These are phyloP conservation scores for Grifola frondosa DNA, from an alignment of 1,284 basidiomycete genomes.

Conservation along the genomic window DNA sequence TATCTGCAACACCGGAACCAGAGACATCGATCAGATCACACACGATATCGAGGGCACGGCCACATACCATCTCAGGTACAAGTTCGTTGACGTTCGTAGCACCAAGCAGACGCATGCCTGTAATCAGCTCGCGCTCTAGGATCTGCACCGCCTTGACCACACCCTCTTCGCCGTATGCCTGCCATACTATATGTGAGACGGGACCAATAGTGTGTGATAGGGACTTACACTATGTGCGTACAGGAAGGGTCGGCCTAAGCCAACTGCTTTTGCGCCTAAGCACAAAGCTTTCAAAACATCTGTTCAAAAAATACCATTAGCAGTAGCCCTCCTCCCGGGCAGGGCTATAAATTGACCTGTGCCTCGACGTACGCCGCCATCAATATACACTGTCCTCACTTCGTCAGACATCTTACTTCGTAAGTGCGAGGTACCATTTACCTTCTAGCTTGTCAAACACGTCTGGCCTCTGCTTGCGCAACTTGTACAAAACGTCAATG, in stretches of 20 bases:
- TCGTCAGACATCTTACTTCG: background rate
- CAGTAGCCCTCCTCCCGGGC: too few species aligned
- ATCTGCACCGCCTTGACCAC: conserved; percentile 76
- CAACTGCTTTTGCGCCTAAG: conserved; percentile 87
- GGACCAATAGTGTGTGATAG: background rate
- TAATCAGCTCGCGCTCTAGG: conserved; percentile 78
- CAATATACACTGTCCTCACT: conserved; percentile 73
- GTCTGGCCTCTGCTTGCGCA: conserved; percentile 72
- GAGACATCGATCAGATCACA: background rate
- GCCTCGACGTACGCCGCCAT: conserved; percentile 85
- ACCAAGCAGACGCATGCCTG: conserved; percentile 79
- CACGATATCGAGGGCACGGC: background rate
- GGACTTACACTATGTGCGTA: conserved; percentile 79
- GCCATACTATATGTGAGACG: background rate
- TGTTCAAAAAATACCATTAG: conserved; percentile 16
- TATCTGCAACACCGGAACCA: conserved; percentile 37
- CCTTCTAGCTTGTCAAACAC: conserved; percentile 75
- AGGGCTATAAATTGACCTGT: conserved; percentile 48
- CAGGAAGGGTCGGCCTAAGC: conserved; percentile 87
- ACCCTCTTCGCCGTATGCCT: conserved; percentile 84
- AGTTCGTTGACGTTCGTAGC: conserved; percentile 71
- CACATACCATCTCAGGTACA: conserved; percentile 75
- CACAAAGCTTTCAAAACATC: conserved; percentile 92
- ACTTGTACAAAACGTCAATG: conserved; percentile 73
- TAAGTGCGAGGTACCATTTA: too few species aligned